Percentiles rank a stretch among this genome's conserved stretches.
These are phyloP conservation scores for Epicoccum nigrum DNA, from an alignment of 2,329 filamentous ascomycete species.

Conservation along the genomic window DNA sequence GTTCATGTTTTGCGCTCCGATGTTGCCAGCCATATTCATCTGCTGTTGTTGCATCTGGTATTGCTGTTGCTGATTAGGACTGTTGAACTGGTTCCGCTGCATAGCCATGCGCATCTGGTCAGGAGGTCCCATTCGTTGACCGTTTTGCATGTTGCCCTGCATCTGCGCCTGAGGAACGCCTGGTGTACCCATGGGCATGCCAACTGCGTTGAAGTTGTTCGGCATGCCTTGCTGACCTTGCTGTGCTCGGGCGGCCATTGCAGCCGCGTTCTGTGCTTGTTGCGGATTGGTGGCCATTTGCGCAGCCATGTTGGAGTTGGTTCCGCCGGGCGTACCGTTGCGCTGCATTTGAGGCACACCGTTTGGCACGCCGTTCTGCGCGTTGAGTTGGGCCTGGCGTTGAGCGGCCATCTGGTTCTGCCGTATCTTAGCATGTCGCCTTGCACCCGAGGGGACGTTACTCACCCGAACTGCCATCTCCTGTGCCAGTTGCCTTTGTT, in stretches of 20 bases:
- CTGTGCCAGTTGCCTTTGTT: slow-evolving; percentile 63
- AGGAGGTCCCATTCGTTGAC: slow-evolving; percentile 62
- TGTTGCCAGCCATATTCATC: slow-evolving; percentile 44
- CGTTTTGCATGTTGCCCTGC: slow-evolving; percentile 62
- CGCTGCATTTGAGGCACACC: slow-evolving; percentile 50
- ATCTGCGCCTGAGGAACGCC: slow-evolving; percentile 73
- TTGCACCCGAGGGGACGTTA: not conserved
- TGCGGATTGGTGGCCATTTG: slow-evolving; percentile 41
- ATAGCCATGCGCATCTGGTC: slow-evolving; percentile 49
- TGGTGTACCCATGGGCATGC: slow-evolving; percentile 60
- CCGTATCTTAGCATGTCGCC: slow-evolving; percentile 18
- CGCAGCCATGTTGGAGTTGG: slow-evolving; percentile 33
- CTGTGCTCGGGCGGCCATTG: slow-evolving; percentile 44
- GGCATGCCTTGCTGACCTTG: slow-evolving; percentile 53
- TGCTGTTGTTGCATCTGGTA: slow-evolving; percentile 39
- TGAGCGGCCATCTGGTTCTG: slow-evolving; percentile 46
- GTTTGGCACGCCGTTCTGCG: slow-evolving; percentile 48
- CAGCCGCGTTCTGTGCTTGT: slow-evolving; percentile 37
- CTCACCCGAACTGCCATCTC: slow-evolving; percentile 58
- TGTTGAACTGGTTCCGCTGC: slow-evolving; percentile 44
- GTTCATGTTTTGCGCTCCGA: slow-evolving; percentile 36
- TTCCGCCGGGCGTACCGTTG: slow-evolving; percentile 47
- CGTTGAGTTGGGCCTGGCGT: slow-evolving; percentile 46
- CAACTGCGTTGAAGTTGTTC: slow-evolving; percentile 59
- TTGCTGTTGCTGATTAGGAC: slow-evolving; percentile 44